Base-by-base conservation (phyloP, 169 alveolate species). In the Cystoisospora suis region DNA sequence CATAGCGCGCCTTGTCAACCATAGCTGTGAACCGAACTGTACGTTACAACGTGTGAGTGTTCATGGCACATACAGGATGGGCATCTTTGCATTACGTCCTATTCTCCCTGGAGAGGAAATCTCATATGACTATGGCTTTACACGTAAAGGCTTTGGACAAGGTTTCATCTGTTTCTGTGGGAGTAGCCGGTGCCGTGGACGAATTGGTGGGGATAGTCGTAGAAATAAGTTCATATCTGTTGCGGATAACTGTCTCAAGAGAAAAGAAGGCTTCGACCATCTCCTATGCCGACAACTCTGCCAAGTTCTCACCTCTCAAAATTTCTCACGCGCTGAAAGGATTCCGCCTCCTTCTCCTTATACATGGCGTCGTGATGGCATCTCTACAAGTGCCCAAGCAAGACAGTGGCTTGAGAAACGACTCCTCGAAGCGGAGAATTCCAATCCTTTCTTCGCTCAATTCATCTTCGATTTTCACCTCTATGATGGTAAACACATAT, bases 11-110 rank as follows among this genome's bases (percentile, higher is more conserved):
- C 98, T 98, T 93, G 97, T 99, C 20, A 99, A 99, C 94, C 99
- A 98, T 93, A 97, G 99, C 34, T 99, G 99, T 93, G 99, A 98
- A 46, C 99, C 99, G n/a, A 99, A 98, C 94, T 98, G 99, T 81
- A 95, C 97, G 53, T 97, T 99, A 17, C 97, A 97, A 90, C 98
- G 98, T 86, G 98, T 98, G 97, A 97, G 97, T 80, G 99, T 98
- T 6, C 93, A 96, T 27, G 99, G 99, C 3, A 98, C 97, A 92
- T 97, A 96, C 65, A 97, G 99, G 85, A 97, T 98, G 87, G 99
- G 99, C 36, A 97, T 98, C 47, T 98, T 98, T 93, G 98, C 99
- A 9, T 94, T 92, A 88, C 97, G 98, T 92, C 97, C 96, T 81
- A 98, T 98, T 42, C 81, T 94, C 23, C 97, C 97, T 61, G 98